phyloP scores from a whole-genome alignment of 495 filamentous ascomycete species.

The Lasiosphaeria ovina region DNA sequence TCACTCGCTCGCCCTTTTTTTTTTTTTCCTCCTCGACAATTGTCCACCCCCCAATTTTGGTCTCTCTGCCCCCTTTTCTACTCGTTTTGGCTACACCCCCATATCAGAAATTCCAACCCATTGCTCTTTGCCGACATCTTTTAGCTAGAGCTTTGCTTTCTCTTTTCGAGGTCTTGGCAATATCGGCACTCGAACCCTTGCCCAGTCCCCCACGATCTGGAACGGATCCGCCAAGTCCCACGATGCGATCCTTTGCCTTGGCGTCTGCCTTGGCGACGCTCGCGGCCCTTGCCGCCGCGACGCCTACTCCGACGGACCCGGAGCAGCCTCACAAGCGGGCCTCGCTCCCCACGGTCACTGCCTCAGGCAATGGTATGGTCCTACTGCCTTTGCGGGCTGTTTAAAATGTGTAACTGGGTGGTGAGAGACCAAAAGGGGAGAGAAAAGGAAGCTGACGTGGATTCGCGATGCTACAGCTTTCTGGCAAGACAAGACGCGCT shows the following conservation, averaged over 20 bases:
- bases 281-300: constrained; percentile 51
- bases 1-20: constrained; percentile 1
- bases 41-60: constrained; percentile 9
- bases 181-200: neutral
- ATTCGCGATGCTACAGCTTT: constrained; percentile 57
- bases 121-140: constrained; percentile 1
- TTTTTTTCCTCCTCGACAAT: neutral
- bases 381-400: neutral
- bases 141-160: neutral
- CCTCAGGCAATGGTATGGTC: constrained; percentile 46
- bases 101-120: neutral
- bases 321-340: constrained; percentile 54
- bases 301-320: constrained; percentile 56
- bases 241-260: constrained; percentile 25
- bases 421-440: neutral
- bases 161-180: constrained; percentile 7
- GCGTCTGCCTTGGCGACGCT: constrained; percentile 53
- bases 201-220: constrained; percentile 7
- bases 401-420: neutral
- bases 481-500: constrained; percentile 77
- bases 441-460: neutral
- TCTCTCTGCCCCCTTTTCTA: neutral
- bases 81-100: neutral
- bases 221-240: constrained; percentile 9
- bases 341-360: constrained; percentile 42